A percentile compares a stretch with the other conserved stretches of the same genome.
These are phyloP conservation scores for Phaffia tasmanica DNA, from an alignment of 768 basidiomycete genomes.

Conservation along the genomic window DNA sequence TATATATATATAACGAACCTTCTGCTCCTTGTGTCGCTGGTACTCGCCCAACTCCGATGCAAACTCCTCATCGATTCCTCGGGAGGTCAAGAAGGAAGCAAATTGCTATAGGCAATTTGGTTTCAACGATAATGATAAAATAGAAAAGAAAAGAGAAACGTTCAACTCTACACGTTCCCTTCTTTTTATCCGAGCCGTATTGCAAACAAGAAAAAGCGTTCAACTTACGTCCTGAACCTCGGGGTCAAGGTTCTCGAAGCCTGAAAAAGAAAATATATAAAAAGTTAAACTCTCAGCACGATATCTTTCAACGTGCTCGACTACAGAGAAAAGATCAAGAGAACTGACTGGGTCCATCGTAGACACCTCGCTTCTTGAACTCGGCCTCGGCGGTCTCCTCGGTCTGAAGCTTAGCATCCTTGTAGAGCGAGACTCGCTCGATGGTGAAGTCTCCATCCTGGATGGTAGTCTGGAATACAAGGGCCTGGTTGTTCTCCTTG, in stretches of 20 bases:
- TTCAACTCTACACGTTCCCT: too few relatives aligned
- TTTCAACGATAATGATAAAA: too few relatives aligned
- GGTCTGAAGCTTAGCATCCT: slow-evolving; percentile 57
- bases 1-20: too few relatives aligned
- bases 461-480: slow-evolving; percentile 44
- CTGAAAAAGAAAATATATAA: slow-evolving; percentile 18
- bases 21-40: slow-evolving; percentile 83
- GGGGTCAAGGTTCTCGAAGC: slow-evolving; percentile 85
- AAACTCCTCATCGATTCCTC: slow-evolving; percentile 70
- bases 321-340: slow-evolving; percentile 1
- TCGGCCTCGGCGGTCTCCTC: slow-evolving; percentile 78
- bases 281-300: not conserved
- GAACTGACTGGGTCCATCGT: slow-evolving; percentile 74
- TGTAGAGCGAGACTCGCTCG: slow-evolving; percentile 81
- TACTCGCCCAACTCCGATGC: slow-evolving; percentile 83
- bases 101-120: slow-evolving; percentile 52
- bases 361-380: slow-evolving; percentile 82
- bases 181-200: too few relatives aligned
- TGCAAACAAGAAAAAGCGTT: too few relatives aligned
- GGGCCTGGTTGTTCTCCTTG: slow-evolving; percentile 52
- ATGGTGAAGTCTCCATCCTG: slow-evolving; percentile 44
- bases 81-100: slow-evolving; percentile 76
- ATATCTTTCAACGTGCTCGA: not conserved
- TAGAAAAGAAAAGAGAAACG: too few relatives aligned
- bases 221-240: slow-evolving; percentile 57